Percentiles rank a stretch among this genome's conserved stretches.
phyloP scores from a whole-genome alignment of 2,329 filamentous ascomycete species.

The Cucurbitaria berberidis region DNA sequence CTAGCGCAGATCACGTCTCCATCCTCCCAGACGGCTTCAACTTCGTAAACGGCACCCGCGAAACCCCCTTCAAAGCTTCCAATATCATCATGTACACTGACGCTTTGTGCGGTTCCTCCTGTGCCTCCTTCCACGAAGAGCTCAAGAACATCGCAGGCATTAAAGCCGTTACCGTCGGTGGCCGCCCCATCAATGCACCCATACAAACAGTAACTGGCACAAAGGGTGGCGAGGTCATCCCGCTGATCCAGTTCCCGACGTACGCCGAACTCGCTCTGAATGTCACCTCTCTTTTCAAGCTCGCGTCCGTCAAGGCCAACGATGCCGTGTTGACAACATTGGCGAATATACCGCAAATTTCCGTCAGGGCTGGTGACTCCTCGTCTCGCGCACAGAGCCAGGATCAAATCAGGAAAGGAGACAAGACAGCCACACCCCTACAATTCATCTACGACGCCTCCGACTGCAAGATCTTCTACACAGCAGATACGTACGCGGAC shows the following conservation, averaged over 20 bases:
- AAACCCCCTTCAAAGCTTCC: constrained; percentile 45
- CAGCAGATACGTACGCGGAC: constrained; percentile 58
- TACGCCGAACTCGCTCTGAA: constrained; percentile 26
- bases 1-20: constrained; percentile 25
- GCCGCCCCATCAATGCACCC: constrained; percentile 58
- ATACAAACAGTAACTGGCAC: constrained; percentile 69
- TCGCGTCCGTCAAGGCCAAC: constrained; percentile 8
- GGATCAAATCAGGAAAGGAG: constrained; percentile 36
- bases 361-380: constrained; percentile 21
- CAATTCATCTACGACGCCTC: constrained; percentile 67
- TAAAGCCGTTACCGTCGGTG: constrained; percentile 63
- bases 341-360: constrained; percentile 22
- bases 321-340: constrained; percentile 16
- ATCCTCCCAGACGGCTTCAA: constrained; percentile 19
- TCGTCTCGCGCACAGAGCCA: constrained; percentile 26
- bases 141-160: constrained; percentile 60
- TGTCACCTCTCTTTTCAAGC: constrained; percentile 12
- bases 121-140: constrained; percentile 62
- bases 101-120: constrained; percentile 64
- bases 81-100: constrained; percentile 57
- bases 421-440: constrained; percentile 51
- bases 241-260: constrained; percentile 21
- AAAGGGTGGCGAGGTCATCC: constrained; percentile 56
- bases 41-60: constrained; percentile 25
- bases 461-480: constrained; percentile 67